Evolutionary conservation across 352 stramenopile species (phyloP).

Genomic region (Phytophthora brassicae): DNA sequence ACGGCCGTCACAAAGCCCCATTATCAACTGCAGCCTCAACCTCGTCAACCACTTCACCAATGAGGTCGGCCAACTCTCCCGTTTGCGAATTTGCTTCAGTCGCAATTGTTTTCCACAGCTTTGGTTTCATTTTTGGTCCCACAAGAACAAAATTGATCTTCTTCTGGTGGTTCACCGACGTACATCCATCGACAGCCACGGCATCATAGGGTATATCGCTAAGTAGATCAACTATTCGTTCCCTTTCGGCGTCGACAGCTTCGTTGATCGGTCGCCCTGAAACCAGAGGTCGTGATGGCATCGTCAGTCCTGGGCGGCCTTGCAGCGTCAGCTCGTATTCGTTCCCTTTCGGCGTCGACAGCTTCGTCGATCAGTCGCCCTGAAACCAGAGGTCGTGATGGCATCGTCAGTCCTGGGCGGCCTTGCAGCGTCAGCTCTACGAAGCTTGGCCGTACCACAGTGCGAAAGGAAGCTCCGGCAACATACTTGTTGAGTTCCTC

Average conservation of each 20-base stretch:
- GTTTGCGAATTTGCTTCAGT: neutral
- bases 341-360: neutral
- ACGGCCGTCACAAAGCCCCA: neutral
- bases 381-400: neutral
- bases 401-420: neutral
- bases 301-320: neutral
- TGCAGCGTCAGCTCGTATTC: no score
- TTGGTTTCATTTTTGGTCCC: neutral
- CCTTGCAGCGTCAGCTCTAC: neutral
- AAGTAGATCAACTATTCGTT: no score
- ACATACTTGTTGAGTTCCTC: neutral
- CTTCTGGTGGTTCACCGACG: neutral
- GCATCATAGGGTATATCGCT: no score
- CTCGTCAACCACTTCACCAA: neutral
- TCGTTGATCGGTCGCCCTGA: neutral
- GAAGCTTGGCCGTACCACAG: neutral
- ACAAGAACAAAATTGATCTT: slow-evolving; percentile 1
- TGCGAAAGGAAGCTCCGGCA: neutral
- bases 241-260: neutral
- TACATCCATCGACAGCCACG: neutral
- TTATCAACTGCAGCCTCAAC: neutral
- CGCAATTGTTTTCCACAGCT: neutral
- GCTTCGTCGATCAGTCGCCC: neutral
- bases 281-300: neutral
- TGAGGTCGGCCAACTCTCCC: neutral